Base-by-base conservation (phyloP, 495 filamentous ascomycete genomes). In the Bacidia rubella region DNA sequence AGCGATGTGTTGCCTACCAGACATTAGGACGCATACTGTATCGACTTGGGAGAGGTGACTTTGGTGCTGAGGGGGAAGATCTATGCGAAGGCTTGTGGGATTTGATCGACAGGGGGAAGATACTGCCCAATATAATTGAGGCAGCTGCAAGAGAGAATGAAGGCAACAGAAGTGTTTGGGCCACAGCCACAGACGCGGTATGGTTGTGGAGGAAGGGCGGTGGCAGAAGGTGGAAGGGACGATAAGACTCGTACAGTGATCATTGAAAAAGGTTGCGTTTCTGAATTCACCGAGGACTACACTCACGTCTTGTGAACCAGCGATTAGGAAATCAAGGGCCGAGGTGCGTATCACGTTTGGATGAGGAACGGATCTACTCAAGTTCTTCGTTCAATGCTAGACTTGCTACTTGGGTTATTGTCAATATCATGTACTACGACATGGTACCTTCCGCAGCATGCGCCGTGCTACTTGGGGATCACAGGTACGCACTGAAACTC, bases 161-260 rank as follows among this genome's bases (percentile, higher is more conserved):
- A 46, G 47, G 44, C n/a, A 62, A 52, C 27, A 59, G 46, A 60
- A 68, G 43, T 21, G 45, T 53, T 35, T 60, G 56, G 71, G 71
- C 22, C 72, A 84, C 71, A 66, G 92, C 92, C 32, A 79, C 81
- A 19, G 92, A 98, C 67, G 89, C 90, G 24, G 69, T 95, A 26
- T 96, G 92, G 90, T 62, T 95, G 41, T 92, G 85, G 77, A 79
- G 87, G 70, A 86, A 82, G 68, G 86, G 87, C 0, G 87, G 87
- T 0, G 78, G 74, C 64, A 55, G 53, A n/a, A 53, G 51, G 25
- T 60, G 57, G 54, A 53, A 41, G 38, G 57, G 53, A 1, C 47
- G 57, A 11, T 60, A 41, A 54, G 7, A 0, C 2, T 50, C 10
- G n/a, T 11, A 26, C 19, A 22, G 23, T 35, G 15, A 7, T 5